A percentile compares a stretch with the other conserved stretches of the same genome.
phyloP scores from a whole-genome alignment of 1,284 basidiomycete species.

The Ceratobasidium sp. region DNA sequence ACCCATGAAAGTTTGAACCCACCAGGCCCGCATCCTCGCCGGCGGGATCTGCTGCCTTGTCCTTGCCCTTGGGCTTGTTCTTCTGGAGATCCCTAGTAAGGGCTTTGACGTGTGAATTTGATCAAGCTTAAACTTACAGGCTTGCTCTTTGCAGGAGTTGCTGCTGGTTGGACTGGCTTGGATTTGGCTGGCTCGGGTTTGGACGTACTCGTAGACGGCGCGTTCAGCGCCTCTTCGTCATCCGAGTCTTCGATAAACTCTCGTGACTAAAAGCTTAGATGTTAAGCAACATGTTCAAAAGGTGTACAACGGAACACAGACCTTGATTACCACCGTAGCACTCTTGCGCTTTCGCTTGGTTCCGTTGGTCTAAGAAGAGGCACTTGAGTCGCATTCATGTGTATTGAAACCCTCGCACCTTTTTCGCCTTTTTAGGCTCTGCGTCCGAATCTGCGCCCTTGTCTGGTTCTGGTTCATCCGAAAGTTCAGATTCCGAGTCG shows the following conservation, averaged over 20 bases:
- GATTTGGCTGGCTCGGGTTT: slow-evolving; percentile 6
- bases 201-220: slow-evolving; percentile 11
- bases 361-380: neutral
- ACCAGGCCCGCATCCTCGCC: slow-evolving; percentile 18
- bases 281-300: neutral
- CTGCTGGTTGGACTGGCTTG: too few species aligned
- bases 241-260: slow-evolving; percentile 44
- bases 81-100: neutral
- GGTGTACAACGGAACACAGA: neutral
- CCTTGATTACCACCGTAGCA: slow-evolving; percentile 11
- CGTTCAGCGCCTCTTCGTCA: slow-evolving; percentile 27
- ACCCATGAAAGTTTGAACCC: slow-evolving; percentile 31
- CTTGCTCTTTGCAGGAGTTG: slow-evolving; percentile 19
- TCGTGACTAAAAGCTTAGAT: slow-evolving; percentile 13
- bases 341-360: slow-evolving; percentile 27
- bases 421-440: slow-evolving; percentile 22
- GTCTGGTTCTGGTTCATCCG: slow-evolving; percentile 8
- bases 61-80: slow-evolving; percentile 12
- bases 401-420: slow-evolving; percentile 8
- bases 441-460: slow-evolving; percentile 11
- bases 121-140: neutral
- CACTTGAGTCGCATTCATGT: neutral
- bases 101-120: too few species aligned
- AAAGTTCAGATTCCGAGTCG: slow-evolving; percentile 3
- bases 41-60: neutral